Percentiles rank a stretch among this genome's conserved stretches.
Conservation (phyloP, 495 filamentous ascomycete genomes). For the Penicillium verhagenii region DNA sequence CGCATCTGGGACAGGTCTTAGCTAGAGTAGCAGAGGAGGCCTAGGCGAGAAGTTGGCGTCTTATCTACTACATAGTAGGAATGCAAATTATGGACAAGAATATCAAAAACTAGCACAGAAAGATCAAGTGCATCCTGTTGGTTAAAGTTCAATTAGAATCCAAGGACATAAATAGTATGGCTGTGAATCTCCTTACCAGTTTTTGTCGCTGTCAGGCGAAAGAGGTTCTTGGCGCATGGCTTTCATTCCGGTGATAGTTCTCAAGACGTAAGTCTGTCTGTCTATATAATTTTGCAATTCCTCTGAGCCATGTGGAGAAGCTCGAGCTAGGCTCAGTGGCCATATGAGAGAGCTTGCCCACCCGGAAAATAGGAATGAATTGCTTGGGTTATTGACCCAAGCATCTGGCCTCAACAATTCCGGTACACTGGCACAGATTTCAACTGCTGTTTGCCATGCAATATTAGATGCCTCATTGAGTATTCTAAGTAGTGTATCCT, state of each 20-base stretch:
- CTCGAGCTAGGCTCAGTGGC: neutral
- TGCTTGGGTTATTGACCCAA: neutral
- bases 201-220: neutral
- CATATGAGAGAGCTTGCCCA: conserved; percentile 9
- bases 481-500: neutral
- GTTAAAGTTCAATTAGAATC: neutral
- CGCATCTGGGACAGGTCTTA: too few species aligned
- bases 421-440: conserved; percentile 5
- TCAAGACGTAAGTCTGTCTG: neutral
- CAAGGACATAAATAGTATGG: neutral
- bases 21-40: too few species aligned
- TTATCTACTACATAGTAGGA: too few species aligned
- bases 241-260: neutral
- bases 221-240: neutral
- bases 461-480: neutral
- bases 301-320: neutral
- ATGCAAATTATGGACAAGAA: neutral
- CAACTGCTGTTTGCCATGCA: neutral
- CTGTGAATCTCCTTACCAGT: neutral
- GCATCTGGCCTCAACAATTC: neutral
- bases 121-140: conserved; percentile 6
- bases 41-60: too few species aligned
- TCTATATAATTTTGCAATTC: conserved; percentile 1
- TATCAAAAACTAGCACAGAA: neutral
- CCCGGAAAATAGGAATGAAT: neutral